Evolutionary conservation across 257 asterid genomes (phyloP).

Genomic region (Voacanga thouarsii): DNA sequence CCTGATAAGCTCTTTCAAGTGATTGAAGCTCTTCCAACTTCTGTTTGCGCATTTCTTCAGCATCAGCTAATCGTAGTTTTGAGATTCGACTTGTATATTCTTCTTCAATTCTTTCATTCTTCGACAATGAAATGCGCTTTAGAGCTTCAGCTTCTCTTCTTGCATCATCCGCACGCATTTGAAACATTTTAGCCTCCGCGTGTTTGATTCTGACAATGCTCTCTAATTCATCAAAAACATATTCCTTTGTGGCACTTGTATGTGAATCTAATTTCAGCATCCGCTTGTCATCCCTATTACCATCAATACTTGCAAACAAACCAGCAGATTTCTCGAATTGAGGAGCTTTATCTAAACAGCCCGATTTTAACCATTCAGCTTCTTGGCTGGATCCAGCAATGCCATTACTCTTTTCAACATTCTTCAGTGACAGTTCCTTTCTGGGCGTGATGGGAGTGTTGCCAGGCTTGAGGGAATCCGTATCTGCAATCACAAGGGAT

Average conservation of each 20-base stretch:
- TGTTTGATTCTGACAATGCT: conserved; percentile 85
- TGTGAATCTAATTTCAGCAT: conserved; percentile 37
- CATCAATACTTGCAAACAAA: conserved; percentile 39
- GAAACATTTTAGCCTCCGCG: conserved; percentile 94
- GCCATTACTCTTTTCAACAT: conserved; percentile 50
- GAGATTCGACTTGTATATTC: conserved; percentile 60
- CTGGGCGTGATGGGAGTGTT: conserved; percentile 35
- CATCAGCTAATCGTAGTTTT: conserved; percentile 69
- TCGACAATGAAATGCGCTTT: conserved; percentile 56
- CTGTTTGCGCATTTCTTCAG: conserved; percentile 88
- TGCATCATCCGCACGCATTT: conserved; percentile 87
- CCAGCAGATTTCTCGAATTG: conserved; percentile 47
- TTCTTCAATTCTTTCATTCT: conserved; percentile 74
- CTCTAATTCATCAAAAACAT: conserved; percentile 77
- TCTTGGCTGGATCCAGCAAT: conserved; percentile 59
- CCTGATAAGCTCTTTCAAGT: conserved; percentile 69
- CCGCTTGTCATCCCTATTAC: conserved; percentile 40
- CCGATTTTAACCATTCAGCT: conserved; percentile 55
- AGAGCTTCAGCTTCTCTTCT: conserved; percentile 84
- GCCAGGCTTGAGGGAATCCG: conserved; percentile 39
- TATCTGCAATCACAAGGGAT: conserved; percentile 43
- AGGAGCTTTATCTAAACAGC: conserved; percentile 44
- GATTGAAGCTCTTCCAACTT: conserved; percentile 77
- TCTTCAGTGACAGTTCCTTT: conserved; percentile 43
- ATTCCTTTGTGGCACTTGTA: conserved; percentile 41